These are phyloP conservation scores for Botryosphaeria dothidea DNA, from an alignment of 2,329 filamentous ascomycete genomes.

Conservation along the genomic window DNA sequence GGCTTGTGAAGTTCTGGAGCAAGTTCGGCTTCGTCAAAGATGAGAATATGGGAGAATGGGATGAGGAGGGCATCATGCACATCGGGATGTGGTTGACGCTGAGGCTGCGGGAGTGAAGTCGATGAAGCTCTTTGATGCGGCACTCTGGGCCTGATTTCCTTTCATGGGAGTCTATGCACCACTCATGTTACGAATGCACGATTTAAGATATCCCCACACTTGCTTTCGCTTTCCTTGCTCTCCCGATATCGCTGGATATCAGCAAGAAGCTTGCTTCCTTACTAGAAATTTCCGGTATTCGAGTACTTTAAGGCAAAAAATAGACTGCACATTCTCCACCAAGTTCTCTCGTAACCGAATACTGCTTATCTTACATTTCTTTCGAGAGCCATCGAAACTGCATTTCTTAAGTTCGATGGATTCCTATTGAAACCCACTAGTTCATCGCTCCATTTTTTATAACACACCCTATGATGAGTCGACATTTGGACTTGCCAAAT, in stretches of 20 bases:
- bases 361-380: not conserved
- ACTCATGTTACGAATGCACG: not conserved
- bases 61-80: slow-evolving; percentile 24
- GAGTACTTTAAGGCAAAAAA: not conserved
- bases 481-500: not conserved
- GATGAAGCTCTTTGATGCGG: not conserved
- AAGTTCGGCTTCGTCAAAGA: slow-evolving; percentile 64
- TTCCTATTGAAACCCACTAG: too few species aligned
- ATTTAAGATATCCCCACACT: not conserved
- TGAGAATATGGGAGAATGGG: slow-evolving; percentile 18
- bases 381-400: too few species aligned
- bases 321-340: not conserved
- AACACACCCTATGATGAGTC: not conserved
- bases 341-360: not conserved
- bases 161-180: not conserved
- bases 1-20: slow-evolving; percentile 65
- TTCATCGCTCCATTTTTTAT: too few species aligned
- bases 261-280: not conserved
- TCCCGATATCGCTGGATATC: not conserved
- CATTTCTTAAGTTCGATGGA: too few species aligned
- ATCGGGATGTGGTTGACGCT: slow-evolving; percentile 75
- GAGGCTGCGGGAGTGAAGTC: slow-evolving; percentile 28
- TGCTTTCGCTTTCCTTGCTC: not conserved
- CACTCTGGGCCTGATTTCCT: not conserved
- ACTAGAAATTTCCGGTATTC: not conserved